phyloP scores from a whole-genome alignment of 2,329 filamentous ascomycete species.

The Neopestalotiopsis clavispora region DNA sequence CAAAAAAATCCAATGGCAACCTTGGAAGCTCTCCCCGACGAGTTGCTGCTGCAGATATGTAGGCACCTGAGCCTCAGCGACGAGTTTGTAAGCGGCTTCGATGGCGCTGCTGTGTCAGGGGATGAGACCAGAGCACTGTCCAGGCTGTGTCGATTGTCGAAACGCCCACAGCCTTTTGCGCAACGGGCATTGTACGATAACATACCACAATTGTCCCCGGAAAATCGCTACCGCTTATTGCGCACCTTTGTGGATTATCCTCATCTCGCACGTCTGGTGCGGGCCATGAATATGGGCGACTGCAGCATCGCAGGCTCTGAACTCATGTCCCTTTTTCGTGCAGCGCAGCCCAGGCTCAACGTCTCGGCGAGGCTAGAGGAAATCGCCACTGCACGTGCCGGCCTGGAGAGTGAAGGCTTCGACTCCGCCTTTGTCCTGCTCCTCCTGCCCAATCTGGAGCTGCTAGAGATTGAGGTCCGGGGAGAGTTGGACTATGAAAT shows the following conservation, averaged over 20 bases:
- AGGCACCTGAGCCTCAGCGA: not conserved
- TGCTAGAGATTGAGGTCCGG: not conserved
- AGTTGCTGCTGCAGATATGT: not conserved
- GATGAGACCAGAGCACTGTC: not conserved
- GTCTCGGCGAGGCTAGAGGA: not conserved
- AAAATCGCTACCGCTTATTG: not conserved
- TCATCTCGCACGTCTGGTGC: not conserved
- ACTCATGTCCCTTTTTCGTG: not conserved
- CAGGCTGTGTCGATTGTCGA: not conserved
- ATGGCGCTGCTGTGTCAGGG: not conserved
- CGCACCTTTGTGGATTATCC: not conserved
- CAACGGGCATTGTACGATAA: not conserved
- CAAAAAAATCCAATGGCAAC: not conserved
- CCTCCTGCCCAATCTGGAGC: not conserved
- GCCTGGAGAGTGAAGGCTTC: not conserved
- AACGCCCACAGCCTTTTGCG: not conserved
- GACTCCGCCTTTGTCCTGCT: not conserved
- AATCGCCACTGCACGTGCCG: not conserved
- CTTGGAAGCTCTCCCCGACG: not conserved
- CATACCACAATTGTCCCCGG: not conserved
- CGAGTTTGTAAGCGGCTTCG: not conserved
- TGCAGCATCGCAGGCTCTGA: not conserved
- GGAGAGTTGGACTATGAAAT: not conserved
- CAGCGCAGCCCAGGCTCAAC: not conserved
- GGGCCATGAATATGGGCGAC: not conserved